These are phyloP conservation scores for Porodaedalea pini DNA, from an alignment of 1,284 basidiomycete genomes.

Conservation along the genomic window DNA sequence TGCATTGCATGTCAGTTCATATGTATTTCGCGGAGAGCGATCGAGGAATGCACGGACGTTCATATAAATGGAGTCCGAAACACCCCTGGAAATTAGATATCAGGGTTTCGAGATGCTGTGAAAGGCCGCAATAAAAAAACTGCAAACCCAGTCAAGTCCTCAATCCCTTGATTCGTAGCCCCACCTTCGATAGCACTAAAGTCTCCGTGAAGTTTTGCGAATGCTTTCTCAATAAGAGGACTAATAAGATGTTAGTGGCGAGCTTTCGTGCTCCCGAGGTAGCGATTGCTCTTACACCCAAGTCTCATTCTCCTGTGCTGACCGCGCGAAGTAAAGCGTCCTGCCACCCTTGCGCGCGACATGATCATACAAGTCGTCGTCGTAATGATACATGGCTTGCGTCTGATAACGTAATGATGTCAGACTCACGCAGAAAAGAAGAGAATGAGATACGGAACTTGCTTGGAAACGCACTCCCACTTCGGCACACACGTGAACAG, in stretches of 20 bases:
- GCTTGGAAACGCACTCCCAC: conserved; percentile 43
- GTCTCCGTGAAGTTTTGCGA: conserved; percentile 50
- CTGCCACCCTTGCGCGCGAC: conserved; percentile 45
- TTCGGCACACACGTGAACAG: conserved; percentile 45
- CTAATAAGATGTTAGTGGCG: conserved; percentile 7
- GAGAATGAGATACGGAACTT: conserved; percentile 4
- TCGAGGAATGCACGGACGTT: conserved; percentile 30
- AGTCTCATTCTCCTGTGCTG: conserved; percentile 43
- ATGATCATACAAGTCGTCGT: conserved; percentile 43
- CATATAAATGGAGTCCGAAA: conserved; percentile 38
- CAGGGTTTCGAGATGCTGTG: background rate
- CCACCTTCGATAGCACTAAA: conserved; percentile 42
- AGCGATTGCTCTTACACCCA: conserved; percentile 36
- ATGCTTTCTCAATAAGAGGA: conserved; percentile 53
- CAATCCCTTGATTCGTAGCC: conserved; percentile 40
- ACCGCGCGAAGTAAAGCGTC: conserved; percentile 48
- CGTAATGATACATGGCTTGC: conserved; percentile 43
- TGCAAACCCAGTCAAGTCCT: conserved; percentile 46
- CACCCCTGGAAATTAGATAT: conserved; percentile 33
- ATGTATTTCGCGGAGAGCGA: background rate
- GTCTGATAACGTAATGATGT: conserved; percentile 26
- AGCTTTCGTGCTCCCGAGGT: background rate
- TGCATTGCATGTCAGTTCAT: conserved; percentile 2
- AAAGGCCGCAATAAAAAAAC: background rate
- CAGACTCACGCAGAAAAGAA: conserved; percentile 19